A percentile compares a stretch with the other conserved stretches of the same genome.
These are phyloP conservation scores for Stagonosporopsis tanaceti DNA, from an alignment of 2,329 filamentous ascomycete genomes.

Conservation along the genomic window DNA sequence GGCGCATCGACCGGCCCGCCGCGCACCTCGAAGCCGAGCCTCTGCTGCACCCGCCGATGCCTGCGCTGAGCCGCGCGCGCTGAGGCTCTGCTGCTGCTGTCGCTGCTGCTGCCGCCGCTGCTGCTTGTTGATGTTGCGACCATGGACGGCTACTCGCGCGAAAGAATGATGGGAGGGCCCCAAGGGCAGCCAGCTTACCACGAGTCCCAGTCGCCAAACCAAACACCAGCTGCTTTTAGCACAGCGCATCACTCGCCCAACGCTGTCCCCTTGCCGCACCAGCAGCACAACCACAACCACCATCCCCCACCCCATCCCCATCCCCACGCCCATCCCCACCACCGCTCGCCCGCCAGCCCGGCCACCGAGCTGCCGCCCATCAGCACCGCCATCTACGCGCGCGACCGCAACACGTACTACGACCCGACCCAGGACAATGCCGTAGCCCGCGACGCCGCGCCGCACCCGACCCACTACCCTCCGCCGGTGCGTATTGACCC, in stretches of 20 bases:
- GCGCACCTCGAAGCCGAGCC: conserved; percentile 3
- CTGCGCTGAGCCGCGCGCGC: conserved; percentile 1
- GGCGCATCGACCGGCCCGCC: conserved; percentile 5
- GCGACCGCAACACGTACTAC: conserved; percentile 57
- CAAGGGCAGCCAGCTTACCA: conserved; percentile 48
- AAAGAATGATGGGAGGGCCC: conserved; percentile 47
- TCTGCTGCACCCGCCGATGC: conserved; percentile 24
- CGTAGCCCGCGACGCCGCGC: conserved; percentile 41
- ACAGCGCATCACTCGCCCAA: conserved; percentile 45
- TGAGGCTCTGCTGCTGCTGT: conserved; percentile 5
- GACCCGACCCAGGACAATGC: conserved; percentile 58
- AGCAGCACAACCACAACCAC: conserved; percentile 20
- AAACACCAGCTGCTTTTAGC: conserved; percentile 45
- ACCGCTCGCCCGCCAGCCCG: conserved; percentile 47
- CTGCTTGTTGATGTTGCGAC: conserved; percentile 20
- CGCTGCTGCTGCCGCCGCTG: conserved; percentile 4
- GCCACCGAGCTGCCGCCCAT: conserved; percentile 51
- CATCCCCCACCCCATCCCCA: conserved; percentile 15
- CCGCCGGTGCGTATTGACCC: conserved; percentile 38
- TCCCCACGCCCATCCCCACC: conserved; percentile 20
- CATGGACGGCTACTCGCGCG: conserved; percentile 42
- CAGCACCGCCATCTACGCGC: conserved; percentile 49
- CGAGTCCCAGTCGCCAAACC: conserved; percentile 44
- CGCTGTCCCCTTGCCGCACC: conserved; percentile 43
- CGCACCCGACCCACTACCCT: conserved; percentile 45